These are phyloP conservation scores for Fusarium dimerum DNA, from an alignment of 2,329 filamentous ascomycete genomes.

Conservation along the genomic window DNA sequence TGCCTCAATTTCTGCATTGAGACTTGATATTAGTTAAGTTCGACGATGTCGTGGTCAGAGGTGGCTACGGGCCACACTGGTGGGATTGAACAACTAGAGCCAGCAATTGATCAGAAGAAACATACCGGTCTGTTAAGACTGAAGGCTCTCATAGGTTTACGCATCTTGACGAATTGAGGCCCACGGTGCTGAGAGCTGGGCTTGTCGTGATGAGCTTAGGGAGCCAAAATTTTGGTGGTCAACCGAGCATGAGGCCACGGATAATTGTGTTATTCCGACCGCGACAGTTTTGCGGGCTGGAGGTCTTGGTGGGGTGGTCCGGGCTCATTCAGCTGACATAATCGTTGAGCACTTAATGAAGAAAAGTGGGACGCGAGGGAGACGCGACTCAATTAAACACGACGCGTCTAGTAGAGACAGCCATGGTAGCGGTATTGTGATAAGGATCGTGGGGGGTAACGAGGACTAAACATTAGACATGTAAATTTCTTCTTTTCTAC, in stretches of 20 bases:
- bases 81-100: constrained; percentile 8
- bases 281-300: not conserved
- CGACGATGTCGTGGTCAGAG: too few species aligned
- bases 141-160: constrained; percentile 63
- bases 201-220: constrained; percentile 26
- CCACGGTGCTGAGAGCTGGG: constrained; percentile 25
- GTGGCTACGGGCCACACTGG: too few species aligned
- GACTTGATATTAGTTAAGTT: constrained; percentile 14
- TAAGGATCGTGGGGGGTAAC: constrained; percentile 12
- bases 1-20: constrained; percentile 78
- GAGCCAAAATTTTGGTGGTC: constrained; percentile 35
- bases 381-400: constrained; percentile 34
- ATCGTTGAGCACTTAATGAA: constrained; percentile 2
- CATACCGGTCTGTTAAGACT: constrained; percentile 66
- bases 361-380: constrained; percentile 16
- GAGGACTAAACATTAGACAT: constrained; percentile 1
- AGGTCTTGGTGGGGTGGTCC: not conserved
- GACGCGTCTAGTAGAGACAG: constrained; percentile 26
- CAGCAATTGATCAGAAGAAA: constrained; percentile 11
- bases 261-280: constrained; percentile 32
- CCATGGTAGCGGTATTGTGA: constrained; percentile 10
- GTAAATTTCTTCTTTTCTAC: constrained; percentile 1
- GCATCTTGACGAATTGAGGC: constrained; percentile 45
- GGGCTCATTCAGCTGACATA: constrained; percentile 24
- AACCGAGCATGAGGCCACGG: constrained; percentile 22